Base-by-base conservation (phyloP, 164 flowering plant species). In the Hamamelis virginiana region DNA sequence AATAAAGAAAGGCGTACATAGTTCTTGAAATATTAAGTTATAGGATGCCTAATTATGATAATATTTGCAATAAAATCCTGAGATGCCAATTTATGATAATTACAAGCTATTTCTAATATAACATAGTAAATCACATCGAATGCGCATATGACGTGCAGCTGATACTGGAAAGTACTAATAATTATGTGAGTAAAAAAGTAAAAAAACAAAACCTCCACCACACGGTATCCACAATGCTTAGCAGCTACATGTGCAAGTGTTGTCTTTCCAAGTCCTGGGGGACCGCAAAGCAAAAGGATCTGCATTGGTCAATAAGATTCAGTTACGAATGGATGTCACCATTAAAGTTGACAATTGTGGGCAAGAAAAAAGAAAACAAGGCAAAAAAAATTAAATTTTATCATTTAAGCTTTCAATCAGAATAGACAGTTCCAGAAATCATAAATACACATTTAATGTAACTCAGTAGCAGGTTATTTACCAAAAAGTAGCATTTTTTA, bases 241-340 rank as follows among this genome's bases (percentile, higher is more conserved):
- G 92, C 92, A 72, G 85, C 90, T 9, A 88, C 83, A 76, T 88
- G 90, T 45, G 92, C 92, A 69, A 88, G 92, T 47, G 92, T 88
- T 38, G 92, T 88, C 78, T 88, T 88, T 44, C 92, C 92, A 69
- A 86, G 90, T 28, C 92, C 92, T n/a, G 92, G 92, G 48, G 90
- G 82, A 57, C 92, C 92, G 75, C 92, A 88, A 64, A 88, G 92
- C 71, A 88, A 66, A 69, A 88, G 86, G 72, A 88, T 67, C 92
- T 88, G 85, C 75, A 75, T 28, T 22, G 38, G 50, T 22, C 28
- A 66, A 25, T 16, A 55, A 69, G 26, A 33, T 38, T 61, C 38
- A 70, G 13, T 33, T 25, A 58, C 22, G 27, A n/a, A 64, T 5
- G 38, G 48, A 33, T 60, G 46, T 33, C 63, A 60, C 63, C 63